phyloP scores from a whole-genome alignment of 345 rosid species.

The Balakata baccata region DNA sequence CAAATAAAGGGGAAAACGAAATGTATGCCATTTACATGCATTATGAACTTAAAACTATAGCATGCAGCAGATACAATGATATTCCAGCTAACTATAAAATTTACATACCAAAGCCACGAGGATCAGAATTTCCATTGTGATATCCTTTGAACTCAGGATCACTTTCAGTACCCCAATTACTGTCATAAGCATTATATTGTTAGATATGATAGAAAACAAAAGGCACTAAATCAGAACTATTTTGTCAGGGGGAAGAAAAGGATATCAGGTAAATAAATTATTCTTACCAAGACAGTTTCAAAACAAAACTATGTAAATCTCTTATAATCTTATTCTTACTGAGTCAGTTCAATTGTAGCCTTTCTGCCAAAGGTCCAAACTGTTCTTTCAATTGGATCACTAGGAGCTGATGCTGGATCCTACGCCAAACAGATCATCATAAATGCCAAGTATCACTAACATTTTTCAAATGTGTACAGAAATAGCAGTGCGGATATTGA shows the following conservation, averaged over 20 bases:
- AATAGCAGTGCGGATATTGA: not conserved
- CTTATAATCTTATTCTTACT: slow-evolving; percentile 57
- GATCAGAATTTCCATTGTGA: slow-evolving; percentile 92
- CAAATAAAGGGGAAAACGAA: not conserved
- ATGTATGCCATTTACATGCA: not conserved
- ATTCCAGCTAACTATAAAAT: slow-evolving; percentile 6
- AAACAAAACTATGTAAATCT: not conserved
- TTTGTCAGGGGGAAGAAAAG: not conserved
- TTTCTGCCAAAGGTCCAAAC: slow-evolving; percentile 75
- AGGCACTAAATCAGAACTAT: not conserved
- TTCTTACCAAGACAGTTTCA: slow-evolving; percentile 67
- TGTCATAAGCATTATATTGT: slow-evolving; percentile 33
- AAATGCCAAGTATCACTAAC: not conserved
- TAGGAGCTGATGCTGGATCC: slow-evolving; percentile 75
- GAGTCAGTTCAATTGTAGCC: slow-evolving; percentile 88
- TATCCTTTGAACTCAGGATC: slow-evolving; percentile 88
- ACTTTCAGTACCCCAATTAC: slow-evolving; percentile 95
- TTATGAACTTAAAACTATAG: not conserved
- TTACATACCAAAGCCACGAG: slow-evolving; percentile 79
- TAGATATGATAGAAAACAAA: slow-evolving; percentile 10
- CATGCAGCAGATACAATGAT: not conserved
- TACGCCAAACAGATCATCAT: slow-evolving; percentile 25
- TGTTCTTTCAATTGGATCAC: slow-evolving; percentile 67
- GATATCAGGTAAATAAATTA: not conserved
- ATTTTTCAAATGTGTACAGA: not conserved